Conservation (phyloP, 257 asterid genomes). For the Solanum raphanifolium region DNA sequence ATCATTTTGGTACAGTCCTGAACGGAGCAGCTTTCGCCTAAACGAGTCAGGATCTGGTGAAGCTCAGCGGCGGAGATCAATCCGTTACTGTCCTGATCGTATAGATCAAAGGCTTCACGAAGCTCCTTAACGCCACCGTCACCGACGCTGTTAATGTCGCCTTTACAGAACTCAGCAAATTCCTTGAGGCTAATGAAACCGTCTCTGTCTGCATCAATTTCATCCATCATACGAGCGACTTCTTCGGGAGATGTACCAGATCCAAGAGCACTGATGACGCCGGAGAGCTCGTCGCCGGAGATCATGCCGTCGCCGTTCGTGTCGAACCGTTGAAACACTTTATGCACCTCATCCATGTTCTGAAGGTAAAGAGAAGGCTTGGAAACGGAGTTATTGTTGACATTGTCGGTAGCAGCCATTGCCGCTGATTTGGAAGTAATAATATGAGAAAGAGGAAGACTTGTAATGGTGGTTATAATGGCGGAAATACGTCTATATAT, state of each 20-base stretch:
- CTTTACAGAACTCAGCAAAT: constrained; percentile 57
- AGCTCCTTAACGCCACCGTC: constrained; percentile 45
- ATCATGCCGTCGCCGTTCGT: constrained; percentile 77
- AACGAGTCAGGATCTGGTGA: constrained; percentile 59
- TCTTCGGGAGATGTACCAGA: constrained; percentile 47
- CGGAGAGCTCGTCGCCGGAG: constrained; percentile 61
- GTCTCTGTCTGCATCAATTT: constrained; percentile 76
- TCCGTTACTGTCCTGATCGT: constrained; percentile 81
- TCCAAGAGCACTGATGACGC: constrained; percentile 61
- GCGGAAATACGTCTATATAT: neutral
- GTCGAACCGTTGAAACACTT: constrained; percentile 74
- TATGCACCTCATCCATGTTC: constrained; percentile 32
- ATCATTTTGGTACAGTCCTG: constrained; percentile 71
- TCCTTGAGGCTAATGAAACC: constrained; percentile 65
- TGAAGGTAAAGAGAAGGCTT: constrained; percentile 35
- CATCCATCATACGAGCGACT: constrained; percentile 45
- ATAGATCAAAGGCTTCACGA: constrained; percentile 66
- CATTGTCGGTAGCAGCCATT: constrained; percentile 14
- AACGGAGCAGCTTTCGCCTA: constrained; percentile 59
- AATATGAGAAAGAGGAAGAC: neutral
- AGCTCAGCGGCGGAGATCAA: constrained; percentile 66
- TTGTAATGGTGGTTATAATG: neutral
- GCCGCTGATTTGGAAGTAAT: neutral
- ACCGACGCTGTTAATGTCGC: constrained; percentile 18
- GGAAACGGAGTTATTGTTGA: constrained; percentile 9